Evolutionary conservation across 768 basidiomycete genomes (phyloP), one percentile per base, ranked within the genome.

Genomic region (Megacollybia marginata): DNA sequence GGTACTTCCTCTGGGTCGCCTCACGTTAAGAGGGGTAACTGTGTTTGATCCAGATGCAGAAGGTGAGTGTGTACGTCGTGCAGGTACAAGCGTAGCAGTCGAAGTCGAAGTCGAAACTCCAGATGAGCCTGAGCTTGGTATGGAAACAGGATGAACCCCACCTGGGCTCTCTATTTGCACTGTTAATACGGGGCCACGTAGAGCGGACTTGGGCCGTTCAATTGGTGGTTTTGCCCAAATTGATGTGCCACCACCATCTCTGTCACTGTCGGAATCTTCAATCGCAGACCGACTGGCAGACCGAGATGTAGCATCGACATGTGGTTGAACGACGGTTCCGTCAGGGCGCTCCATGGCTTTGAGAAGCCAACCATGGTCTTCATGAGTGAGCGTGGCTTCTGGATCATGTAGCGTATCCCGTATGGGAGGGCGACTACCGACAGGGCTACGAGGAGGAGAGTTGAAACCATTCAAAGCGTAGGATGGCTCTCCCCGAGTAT

Each of bases 221-320:
- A 57, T 57, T 48, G 74, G 73, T 20, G 65, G 63, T 48, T 61
- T 70, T 45, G 67, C 66, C 76, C 76, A 78, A 34, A 74, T 64
- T 12, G 57, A 54, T 13, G 72, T 75, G n/a, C 72, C 71, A 23
- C 56, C 59, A 9, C 65, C 67, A 42, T 74, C 69, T 23, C 63
- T 64, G 16, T 68, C 70, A 49, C 71, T 72, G 46, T 80, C 80
- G 9, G 74, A 77, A 16, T 77, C 80, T 42, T 75, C 74, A 6
- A 75, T 48, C 7, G 31, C 42, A 15, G 44, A 44, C 44, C 15
- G 15, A 15, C 15, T 15, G 15, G 8, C 13, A 8, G 38, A 40
- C 13, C 15, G 45, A 44, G n/a, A 38, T 47, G 16, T 36, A 42
- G n/a, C 42, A 16, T 31, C 11, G 2, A 15, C 45, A 40, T 8